These are phyloP conservation scores for Nakazawaea wyomingensis DNA, from an alignment of 805 yeast species.

Conservation along the genomic window DNA sequence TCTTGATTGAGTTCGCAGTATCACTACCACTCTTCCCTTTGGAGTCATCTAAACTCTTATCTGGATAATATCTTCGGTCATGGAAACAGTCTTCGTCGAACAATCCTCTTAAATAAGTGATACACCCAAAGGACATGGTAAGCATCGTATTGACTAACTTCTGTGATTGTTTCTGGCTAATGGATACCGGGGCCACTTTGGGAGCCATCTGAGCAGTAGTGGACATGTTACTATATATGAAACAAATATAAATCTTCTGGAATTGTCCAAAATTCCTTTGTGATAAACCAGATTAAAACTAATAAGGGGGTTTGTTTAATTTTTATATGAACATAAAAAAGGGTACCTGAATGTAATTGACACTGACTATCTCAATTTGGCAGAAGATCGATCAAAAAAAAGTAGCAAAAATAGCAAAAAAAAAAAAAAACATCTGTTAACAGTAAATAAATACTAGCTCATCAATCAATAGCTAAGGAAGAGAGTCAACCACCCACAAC, in stretches of 20 bases:
- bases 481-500: neutral
- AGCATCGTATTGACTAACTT: slow-evolving; percentile 43
- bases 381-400: neutral
- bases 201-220: neutral
- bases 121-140: slow-evolving; percentile 50
- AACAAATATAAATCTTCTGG: too few relatives aligned
- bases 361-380: neutral
- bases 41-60: slow-evolving; percentile 24
- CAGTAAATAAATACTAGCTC: neutral
- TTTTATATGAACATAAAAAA: too few relatives aligned
- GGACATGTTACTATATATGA: neutral
- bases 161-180: slow-evolving; percentile 36
- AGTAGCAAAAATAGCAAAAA: too few relatives aligned
- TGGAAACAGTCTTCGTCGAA: slow-evolving; percentile 51
- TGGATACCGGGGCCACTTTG: slow-evolving; percentile 18
- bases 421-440: neutral
- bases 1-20: slow-evolving; percentile 30
- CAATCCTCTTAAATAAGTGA: slow-evolving; percentile 51
- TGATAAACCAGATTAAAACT: too few relatives aligned
- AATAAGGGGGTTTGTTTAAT: too few relatives aligned
- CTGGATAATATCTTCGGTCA: slow-evolving; percentile 41
- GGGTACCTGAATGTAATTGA: too few relatives aligned
- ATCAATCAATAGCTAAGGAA: neutral
- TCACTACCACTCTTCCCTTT: too few relatives aligned
- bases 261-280: too few relatives aligned